These are phyloP conservation scores for Candida germanica DNA, from an alignment of 805 yeast genomes.

Conservation along the genomic window DNA sequence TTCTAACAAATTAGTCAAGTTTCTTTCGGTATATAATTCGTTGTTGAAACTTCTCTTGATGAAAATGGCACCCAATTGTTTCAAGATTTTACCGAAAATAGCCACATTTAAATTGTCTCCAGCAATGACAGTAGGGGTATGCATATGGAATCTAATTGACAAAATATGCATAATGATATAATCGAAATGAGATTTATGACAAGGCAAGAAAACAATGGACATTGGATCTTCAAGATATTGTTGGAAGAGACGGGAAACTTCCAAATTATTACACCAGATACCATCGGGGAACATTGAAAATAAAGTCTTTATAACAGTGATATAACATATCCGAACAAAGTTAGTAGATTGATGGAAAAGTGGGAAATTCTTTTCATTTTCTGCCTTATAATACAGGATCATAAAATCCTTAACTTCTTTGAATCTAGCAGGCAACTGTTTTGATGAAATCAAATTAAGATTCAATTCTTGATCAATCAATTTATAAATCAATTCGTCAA, in stretches of 20 bases:
- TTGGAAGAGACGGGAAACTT: conserved; percentile 27
- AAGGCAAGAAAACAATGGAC: conserved; percentile 52
- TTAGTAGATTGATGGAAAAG: conserved; percentile 19
- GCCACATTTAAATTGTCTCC: conserved; percentile 66
- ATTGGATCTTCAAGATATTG: conserved; percentile 37
- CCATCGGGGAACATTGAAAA: conserved; percentile 41
- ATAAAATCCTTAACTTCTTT: conserved; percentile 36
- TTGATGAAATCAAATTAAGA: conserved; percentile 33
- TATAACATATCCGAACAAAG: conserved; percentile 33
- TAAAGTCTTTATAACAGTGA: conserved; percentile 33
- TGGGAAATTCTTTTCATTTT: conserved; percentile 39
- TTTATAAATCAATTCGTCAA: conserved; percentile 34
- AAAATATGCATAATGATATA: conserved; percentile 56
- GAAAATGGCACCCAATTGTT: conserved; percentile 54
- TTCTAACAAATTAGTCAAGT: conserved; percentile 46
- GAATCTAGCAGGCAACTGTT: conserved; percentile 30
- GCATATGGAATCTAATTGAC: conserved; percentile 50
- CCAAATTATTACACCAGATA: conserved; percentile 33
- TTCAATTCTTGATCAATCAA: conserved; percentile 37
- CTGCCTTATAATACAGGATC: conserved; percentile 32
- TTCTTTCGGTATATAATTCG: conserved; percentile 45
- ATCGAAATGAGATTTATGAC: conserved; percentile 62
- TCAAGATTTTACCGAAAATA: conserved; percentile 48
- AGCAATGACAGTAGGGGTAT: conserved; percentile 57
- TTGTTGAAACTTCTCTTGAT: conserved; percentile 49